These are phyloP conservation scores for Candida methanosorbosa DNA, from an alignment of 805 yeast genomes.

Conservation along the genomic window DNA sequence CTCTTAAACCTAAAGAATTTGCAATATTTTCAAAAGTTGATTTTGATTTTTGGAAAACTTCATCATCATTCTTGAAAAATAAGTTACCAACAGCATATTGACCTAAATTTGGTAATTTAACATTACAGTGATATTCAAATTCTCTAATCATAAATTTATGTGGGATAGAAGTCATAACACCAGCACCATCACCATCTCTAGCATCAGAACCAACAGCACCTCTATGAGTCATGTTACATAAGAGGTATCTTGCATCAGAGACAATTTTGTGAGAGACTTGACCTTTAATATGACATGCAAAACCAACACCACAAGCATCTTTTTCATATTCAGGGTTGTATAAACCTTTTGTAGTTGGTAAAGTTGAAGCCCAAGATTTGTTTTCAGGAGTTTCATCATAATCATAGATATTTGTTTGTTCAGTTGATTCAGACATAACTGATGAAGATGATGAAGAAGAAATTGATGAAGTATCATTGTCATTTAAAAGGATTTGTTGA, in stretches of 20 bases:
- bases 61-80: slow-evolving; percentile 81
- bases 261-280: slow-evolving; percentile 82
- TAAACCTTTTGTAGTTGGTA: slow-evolving; percentile 82
- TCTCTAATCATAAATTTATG: slow-evolving; percentile 82
- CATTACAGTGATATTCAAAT: slow-evolving; percentile 59
- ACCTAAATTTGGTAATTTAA: slow-evolving; percentile 67
- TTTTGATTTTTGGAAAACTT: slow-evolving; percentile 61
- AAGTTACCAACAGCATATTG: slow-evolving; percentile 94
- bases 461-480: too few species aligned
- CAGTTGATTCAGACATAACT: neutral
- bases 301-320: slow-evolving; percentile 99
- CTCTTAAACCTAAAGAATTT: slow-evolving; percentile 61
- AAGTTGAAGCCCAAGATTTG: slow-evolving; percentile 85
- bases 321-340: slow-evolving; percentile 91
- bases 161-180: slow-evolving; percentile 88
- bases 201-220: slow-evolving; percentile 97
- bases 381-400: slow-evolving; percentile 74
- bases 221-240: slow-evolving; percentile 97
- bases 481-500: slow-evolving; percentile 9
- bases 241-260: slow-evolving; percentile 76
- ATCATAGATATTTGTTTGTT: slow-evolving; percentile 33
- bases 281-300: slow-evolving; percentile 92
- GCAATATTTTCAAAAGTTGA: slow-evolving; percentile 80
- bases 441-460: too few species aligned
- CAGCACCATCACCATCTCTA: slow-evolving; percentile 98